Percentiles rank a stretch among this genome's conserved stretches.
These are phyloP conservation scores for Ambrosiella cleistominuta DNA, from an alignment of 2,329 filamentous ascomycete genomes.

Conservation along the genomic window DNA sequence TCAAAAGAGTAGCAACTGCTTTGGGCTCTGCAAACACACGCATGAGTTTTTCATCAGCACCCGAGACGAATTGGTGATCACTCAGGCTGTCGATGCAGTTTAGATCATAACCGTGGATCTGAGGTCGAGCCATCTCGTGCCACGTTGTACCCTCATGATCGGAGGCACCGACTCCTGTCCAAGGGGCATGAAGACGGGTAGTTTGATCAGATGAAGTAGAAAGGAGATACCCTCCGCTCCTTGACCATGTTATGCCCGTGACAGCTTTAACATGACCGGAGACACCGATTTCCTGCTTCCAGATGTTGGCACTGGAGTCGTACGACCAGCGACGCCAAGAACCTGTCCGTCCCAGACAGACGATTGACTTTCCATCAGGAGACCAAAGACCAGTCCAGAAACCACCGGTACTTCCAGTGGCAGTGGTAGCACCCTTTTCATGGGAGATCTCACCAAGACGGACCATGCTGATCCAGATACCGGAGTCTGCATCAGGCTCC, in stretches of 20 bases:
- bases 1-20: constrained; percentile 59
- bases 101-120: constrained; percentile 95
- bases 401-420: constrained; percentile 85
- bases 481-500: constrained; percentile 67
- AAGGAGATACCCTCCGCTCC: constrained; percentile 64
- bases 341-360: constrained; percentile 74
- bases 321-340: constrained; percentile 81
- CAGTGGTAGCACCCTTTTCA: constrained; percentile 89
- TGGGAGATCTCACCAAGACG: constrained; percentile 84
- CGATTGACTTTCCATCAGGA: constrained; percentile 50
- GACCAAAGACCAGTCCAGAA: constrained; percentile 96
- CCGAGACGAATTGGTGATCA: constrained; percentile 66
- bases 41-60: constrained; percentile 94
- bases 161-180: constrained; percentile 30
- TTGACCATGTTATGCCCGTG: constrained; percentile 70
- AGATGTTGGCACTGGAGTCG: constrained; percentile 42
- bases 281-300: constrained; percentile 60
- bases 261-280: constrained; percentile 72
- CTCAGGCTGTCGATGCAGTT: constrained; percentile 77
- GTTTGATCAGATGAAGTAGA: constrained; percentile 89
- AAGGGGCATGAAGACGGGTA: constrained; percentile 67
- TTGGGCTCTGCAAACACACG: constrained; percentile 84
- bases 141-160: constrained; percentile 37
- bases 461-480: constrained; percentile 77
- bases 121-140: constrained; percentile 90